Conservation (phyloP, 2,329 filamentous ascomycete genomes). For the Endoconidiophora polonica region DNA sequence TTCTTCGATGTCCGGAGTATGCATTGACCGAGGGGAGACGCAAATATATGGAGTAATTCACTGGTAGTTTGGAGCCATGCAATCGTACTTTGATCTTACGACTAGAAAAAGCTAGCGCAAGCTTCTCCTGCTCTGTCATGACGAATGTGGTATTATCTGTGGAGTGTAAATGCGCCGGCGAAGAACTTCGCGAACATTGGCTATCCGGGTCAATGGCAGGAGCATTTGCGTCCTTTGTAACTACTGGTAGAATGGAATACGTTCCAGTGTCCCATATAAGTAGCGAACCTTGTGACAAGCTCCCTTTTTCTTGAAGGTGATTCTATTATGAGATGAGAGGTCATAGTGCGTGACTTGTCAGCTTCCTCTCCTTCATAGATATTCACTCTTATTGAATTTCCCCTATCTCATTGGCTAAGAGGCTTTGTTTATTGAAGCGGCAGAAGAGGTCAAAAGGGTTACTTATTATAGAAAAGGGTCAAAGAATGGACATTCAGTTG, state of each 20-base stretch:
- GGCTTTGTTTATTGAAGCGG: too few species aligned
- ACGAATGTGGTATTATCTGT: too few species aligned
- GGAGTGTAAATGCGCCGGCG: constrained; percentile 14
- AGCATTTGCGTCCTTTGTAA: constrained; percentile 17
- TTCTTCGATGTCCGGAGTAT: constrained; percentile 16
- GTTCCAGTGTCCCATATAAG: constrained; percentile 47
- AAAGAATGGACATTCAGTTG: not conserved
- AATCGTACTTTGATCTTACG: constrained; percentile 41
- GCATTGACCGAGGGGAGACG: constrained; percentile 32
- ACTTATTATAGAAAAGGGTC: too few species aligned
- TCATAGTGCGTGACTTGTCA: too few species aligned
- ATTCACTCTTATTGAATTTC: too few species aligned
- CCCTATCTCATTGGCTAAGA: too few species aligned
- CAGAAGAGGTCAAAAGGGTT: too few species aligned
- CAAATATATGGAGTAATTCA: constrained; percentile 34
- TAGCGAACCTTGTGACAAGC: constrained; percentile 35
- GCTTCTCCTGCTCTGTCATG: constrained; percentile 28
- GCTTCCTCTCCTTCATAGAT: too few species aligned
- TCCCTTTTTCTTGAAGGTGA: constrained; percentile 43
- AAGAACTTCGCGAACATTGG: constrained; percentile 16
- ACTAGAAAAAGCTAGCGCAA: constrained; percentile 33
- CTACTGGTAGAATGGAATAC: constrained; percentile 34
- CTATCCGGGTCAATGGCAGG: constrained; percentile 18
- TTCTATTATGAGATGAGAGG: constrained; percentile 25
- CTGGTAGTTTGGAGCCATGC: constrained; percentile 35